A percentile compares a stretch with the other conserved stretches of the same genome.
phyloP scores from a whole-genome alignment of 31 red algal genomes.

The Endocladia muricata region DNA sequence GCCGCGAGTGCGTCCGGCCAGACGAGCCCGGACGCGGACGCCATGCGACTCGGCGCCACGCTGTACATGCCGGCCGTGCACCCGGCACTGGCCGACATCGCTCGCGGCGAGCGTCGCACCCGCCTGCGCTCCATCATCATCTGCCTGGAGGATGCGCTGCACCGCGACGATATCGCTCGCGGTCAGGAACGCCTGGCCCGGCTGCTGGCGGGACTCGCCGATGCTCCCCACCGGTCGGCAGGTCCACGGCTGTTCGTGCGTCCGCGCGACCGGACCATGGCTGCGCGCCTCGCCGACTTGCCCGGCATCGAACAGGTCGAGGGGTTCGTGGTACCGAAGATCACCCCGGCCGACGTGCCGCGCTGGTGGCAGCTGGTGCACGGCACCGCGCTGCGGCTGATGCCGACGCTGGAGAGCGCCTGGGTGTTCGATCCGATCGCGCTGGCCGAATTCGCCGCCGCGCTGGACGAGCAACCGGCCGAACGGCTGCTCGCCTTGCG shows the following conservation, averaged over 20 bases:
- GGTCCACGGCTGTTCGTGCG: too few relatives aligned
- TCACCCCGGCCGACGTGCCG: neutral
- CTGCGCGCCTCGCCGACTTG: too few relatives aligned
- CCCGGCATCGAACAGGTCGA: too few relatives aligned
- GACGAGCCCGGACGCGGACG: too few relatives aligned
- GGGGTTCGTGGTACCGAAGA: neutral
- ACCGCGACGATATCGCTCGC: neutral
- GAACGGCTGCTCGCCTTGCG: neutral
- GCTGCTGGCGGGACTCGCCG: neutral
- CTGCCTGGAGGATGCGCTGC: neutral
- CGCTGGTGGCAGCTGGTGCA: too few relatives aligned
- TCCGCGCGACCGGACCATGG: too few relatives aligned
- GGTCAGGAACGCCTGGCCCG: neutral
- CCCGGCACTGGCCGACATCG: neutral
- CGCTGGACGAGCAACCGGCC: neutral
- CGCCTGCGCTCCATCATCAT: neutral
- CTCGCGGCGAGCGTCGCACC: too few relatives aligned
- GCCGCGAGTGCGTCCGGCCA: too few relatives aligned
- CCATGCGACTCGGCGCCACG: neutral
- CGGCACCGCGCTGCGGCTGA: neutral
- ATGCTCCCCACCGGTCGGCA: neutral
- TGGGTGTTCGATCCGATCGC: neutral
- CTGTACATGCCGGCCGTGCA: neutral
- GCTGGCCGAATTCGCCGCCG: neutral
- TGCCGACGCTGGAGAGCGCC: neutral